These are phyloP conservation scores for Aurifilum marmelostoma DNA, from an alignment of 2,329 filamentous ascomycete genomes.

Conservation along the genomic window DNA sequence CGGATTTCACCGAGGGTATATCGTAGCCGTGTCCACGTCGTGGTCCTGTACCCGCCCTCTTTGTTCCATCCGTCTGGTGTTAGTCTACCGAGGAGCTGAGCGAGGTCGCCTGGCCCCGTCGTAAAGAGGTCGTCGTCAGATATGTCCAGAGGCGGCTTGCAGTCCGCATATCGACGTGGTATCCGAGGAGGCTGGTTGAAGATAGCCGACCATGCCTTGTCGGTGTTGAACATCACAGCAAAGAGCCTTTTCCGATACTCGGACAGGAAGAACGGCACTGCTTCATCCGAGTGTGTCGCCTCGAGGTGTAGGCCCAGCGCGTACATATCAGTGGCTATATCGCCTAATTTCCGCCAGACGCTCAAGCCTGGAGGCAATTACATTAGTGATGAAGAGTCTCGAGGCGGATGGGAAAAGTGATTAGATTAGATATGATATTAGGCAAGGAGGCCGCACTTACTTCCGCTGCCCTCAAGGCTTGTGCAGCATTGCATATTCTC, in stretches of 20 bases:
- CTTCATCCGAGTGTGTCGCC: background rate
- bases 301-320: constrained; percentile 9
- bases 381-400: too few species aligned
- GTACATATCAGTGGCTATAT: constrained; percentile 8
- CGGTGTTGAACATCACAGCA: background rate
- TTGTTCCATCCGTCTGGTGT: background rate
- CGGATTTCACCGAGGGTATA: background rate
- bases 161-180: constrained; percentile 3
- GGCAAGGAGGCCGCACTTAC: too few species aligned
- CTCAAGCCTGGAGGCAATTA: background rate
- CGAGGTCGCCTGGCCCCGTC: background rate
- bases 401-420: too few species aligned
- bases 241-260: constrained; percentile 4
- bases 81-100: background rate
- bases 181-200: constrained; percentile 12
- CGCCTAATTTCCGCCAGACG: constrained; percentile 1
- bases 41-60: background rate
- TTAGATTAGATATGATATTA: too few species aligned
- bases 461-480: background rate
- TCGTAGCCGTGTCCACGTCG: constrained; percentile 14
- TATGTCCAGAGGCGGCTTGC: constrained; percentile 3
- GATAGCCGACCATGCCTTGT: constrained; percentile 4
- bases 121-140: constrained; percentile 13
- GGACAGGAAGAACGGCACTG: constrained; percentile 4
- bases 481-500: background rate